These are phyloP conservation scores for Fusarium sp. DNA, from an alignment of 2,329 filamentous ascomycete genomes.

Conservation along the genomic window DNA sequence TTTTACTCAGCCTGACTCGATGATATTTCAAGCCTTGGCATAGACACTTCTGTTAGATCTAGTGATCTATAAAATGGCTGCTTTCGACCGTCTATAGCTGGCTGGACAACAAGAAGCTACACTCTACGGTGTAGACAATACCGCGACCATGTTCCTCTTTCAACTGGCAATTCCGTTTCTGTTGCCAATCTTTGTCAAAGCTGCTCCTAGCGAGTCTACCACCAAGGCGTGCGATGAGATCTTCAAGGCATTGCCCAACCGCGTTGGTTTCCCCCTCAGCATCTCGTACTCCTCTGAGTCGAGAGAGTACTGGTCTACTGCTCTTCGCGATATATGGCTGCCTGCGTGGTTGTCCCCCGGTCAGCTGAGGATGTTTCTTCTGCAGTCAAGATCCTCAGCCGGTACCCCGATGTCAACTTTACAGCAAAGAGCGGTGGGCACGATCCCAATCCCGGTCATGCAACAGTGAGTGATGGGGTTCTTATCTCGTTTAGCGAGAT, in stretches of 20 bases:
- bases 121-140: too few relatives aligned
- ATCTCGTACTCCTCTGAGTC: conserved; percentile 3
- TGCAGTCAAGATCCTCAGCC: conserved; percentile 16
- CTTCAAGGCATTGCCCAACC: background rate
- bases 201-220: background rate
- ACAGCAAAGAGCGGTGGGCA: conserved; percentile 23
- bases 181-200: background rate
- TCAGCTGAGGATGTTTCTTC: conserved; percentile 12
- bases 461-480: conserved; percentile 13
- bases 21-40: too few relatives aligned
- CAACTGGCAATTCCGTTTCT: background rate
- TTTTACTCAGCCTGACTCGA: too few relatives aligned
- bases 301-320: conserved; percentile 10
- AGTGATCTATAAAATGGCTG: too few relatives aligned
- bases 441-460: conserved; percentile 19
- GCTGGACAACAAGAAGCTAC: too few relatives aligned
- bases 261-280: conserved; percentile 1
- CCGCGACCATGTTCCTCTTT: background rate
- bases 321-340: conserved; percentile 9
- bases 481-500: conserved; percentile 19
- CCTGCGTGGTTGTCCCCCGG: conserved; percentile 9
- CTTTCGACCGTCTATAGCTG: too few relatives aligned
- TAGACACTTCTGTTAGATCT: too few relatives aligned
- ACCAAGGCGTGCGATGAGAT: conserved; percentile 20
- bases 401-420: conserved; percentile 25